Evolutionary conservation across 2,329 filamentous ascomycete species (phyloP).

Genomic region (Paecilomyces dactylethromorphus): DNA sequence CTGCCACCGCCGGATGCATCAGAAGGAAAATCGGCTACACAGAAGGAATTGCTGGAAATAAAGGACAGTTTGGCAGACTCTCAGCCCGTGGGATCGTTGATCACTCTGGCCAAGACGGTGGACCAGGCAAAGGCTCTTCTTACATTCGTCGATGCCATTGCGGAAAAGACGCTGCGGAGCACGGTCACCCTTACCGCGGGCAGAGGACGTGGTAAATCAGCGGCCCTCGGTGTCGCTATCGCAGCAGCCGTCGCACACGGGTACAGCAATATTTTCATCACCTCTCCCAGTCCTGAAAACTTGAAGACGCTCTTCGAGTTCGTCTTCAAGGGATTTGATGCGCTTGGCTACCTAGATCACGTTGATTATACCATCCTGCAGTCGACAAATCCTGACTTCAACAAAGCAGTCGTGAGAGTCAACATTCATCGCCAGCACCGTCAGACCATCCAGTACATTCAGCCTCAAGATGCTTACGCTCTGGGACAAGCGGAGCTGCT

Average conservation of each 20-base stretch:
- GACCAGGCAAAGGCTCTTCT: constrained; percentile 96
- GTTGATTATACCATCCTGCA: constrained; percentile 97
- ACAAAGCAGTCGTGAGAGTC: constrained; percentile 96
- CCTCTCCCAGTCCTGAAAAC: constrained; percentile 94
- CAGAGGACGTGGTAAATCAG: constrained; percentile 93
- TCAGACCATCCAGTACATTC: constrained; percentile 97
- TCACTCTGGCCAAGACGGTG: constrained; percentile 79
- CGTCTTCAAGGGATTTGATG: constrained; percentile 96
- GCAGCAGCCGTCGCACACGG: constrained; percentile 91
- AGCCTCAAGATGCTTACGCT: constrained; percentile 91
- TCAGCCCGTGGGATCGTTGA: constrained; percentile 75
- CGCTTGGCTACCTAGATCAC: constrained; percentile 87
- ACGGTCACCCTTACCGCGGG: constrained; percentile 91
- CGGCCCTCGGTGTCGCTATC: constrained; percentile 87
- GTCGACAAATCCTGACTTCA: constrained; percentile 96
- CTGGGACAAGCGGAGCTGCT: constrained; percentile 90
- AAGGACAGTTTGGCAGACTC: constrained; percentile 83
- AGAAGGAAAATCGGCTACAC: constrained; percentile 62
- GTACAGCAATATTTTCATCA: constrained; percentile 99
- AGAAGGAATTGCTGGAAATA: constrained; percentile 71
- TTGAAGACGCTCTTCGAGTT: constrained; percentile 98
- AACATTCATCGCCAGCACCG: constrained; percentile 92
- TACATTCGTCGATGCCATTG: constrained; percentile 92
- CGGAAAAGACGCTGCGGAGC: constrained; percentile 88
- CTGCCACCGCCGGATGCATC: constrained; percentile 73